Conservation (phyloP, 305 asterid species). For the Fraxinus nigra region DNA sequence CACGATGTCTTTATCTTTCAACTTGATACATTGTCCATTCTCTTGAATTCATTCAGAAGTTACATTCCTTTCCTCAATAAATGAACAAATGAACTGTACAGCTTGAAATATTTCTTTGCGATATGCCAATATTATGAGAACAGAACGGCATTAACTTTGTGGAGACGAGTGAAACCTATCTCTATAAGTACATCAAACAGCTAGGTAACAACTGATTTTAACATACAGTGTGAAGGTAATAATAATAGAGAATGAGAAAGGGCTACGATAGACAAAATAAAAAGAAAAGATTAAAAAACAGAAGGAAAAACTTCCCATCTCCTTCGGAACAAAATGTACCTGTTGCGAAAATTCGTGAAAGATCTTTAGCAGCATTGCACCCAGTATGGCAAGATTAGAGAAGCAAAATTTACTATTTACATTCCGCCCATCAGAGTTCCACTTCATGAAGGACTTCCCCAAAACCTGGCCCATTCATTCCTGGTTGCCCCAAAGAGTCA, state of each 20-base stretch:
- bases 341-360: conserved; percentile 16
- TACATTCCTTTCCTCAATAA: conserved; percentile 36
- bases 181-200: conserved; percentile 47
- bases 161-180: conserved; percentile 29
- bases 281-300: conserved; percentile 1
- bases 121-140: conserved; percentile 29
- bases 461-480: conserved; percentile 37
- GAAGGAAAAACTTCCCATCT: conserved; percentile 9
- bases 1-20: neutral
- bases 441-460: conserved; percentile 71
- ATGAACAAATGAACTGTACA: conserved; percentile 58
- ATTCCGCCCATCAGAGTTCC: conserved; percentile 54
- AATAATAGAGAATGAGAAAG: neutral
- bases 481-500: conserved; percentile 32
- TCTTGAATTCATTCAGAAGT: conserved; percentile 9
- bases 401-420: conserved; percentile 40
- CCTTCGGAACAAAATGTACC: conserved; percentile 25
- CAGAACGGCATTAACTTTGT: conserved; percentile 31
- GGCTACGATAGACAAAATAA: neutral
- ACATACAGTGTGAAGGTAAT: conserved; percentile 29
- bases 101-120: conserved; percentile 26
- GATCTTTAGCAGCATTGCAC: conserved; percentile 23
- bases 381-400: conserved; percentile 21
- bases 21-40: conserved; percentile 3
- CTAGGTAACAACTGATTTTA: conserved; percentile 33